A percentile compares a stretch with the other conserved stretches of the same genome.
Conservation (phyloP, 2,329 filamentous ascomycete species). For the Calonectria pseudoturangicola region DNA sequence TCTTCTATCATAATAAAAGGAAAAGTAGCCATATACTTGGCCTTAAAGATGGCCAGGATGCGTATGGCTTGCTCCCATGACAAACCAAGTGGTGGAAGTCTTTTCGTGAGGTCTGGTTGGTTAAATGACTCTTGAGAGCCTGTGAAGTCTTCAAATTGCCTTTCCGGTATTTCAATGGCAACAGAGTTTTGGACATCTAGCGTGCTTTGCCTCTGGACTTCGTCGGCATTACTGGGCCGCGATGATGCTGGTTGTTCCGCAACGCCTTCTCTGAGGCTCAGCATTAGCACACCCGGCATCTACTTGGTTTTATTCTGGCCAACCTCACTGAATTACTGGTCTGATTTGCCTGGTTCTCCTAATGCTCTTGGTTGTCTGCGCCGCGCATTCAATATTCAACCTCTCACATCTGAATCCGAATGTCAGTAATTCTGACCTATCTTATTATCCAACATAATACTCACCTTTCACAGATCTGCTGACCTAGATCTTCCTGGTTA, state of each 20-base stretch:
- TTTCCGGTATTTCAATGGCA: background rate
- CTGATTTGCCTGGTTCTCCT: conserved; percentile 58
- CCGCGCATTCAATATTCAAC: conserved; percentile 54
- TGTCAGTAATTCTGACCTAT: background rate
- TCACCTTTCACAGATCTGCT: conserved; percentile 56
- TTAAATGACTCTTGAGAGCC: background rate
- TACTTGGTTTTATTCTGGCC: background rate
- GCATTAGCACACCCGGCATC: conserved; percentile 15
- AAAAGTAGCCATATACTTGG: conserved; percentile 59
- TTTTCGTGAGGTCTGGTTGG: background rate
- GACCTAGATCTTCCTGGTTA: conserved; percentile 46
- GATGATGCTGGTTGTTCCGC: background rate
- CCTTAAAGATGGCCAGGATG: conserved; percentile 59
- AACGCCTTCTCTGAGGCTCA: background rate
- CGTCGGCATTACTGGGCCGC: background rate
- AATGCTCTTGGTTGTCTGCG: conserved; percentile 55
- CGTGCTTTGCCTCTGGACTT: background rate
- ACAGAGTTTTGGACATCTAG: background rate
- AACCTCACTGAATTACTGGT: conserved; percentile 51
- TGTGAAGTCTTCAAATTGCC: background rate
- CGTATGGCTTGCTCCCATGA: conserved; percentile 63
- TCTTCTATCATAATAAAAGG: conserved; percentile 62
- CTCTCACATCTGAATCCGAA: conserved; percentile 51
- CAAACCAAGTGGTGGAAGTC: conserved; percentile 58
- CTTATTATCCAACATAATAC: background rate